phyloP scores from a whole-genome alignment of 2,329 filamentous ascomycete genomes.

The Xylaria sp. region DNA sequence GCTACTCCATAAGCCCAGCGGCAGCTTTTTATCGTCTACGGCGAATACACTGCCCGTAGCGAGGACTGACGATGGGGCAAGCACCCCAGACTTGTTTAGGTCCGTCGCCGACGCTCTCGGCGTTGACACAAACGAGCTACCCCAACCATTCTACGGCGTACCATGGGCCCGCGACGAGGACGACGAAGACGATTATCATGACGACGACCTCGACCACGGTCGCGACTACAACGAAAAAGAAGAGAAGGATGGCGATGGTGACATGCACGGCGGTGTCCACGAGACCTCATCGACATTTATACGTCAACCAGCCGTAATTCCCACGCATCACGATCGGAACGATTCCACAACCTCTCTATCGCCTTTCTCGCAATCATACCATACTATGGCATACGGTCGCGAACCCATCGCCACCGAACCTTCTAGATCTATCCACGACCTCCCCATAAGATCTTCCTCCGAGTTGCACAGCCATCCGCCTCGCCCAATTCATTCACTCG shows the following conservation, averaged over 20 bases:
- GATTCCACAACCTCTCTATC: constrained; percentile 19
- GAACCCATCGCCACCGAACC: constrained; percentile 4
- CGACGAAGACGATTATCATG: too few relatives aligned
- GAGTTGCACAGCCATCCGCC: not conserved
- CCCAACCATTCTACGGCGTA: constrained; percentile 44
- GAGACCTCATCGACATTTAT: constrained; percentile 18
- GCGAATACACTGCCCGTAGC: constrained; percentile 28
- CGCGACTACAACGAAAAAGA: not conserved
- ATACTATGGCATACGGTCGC: constrained; percentile 35
- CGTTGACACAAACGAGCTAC: constrained; percentile 37
- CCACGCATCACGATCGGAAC: constrained; percentile 14
- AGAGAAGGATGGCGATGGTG: not conserved
- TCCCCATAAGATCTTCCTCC: not conserved
- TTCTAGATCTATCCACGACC: not conserved
- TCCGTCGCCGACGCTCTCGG: constrained; percentile 40
- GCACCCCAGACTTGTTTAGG: constrained; percentile 31
- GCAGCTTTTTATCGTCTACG: constrained; percentile 26
- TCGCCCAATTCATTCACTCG: constrained; percentile 2
- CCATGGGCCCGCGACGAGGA: constrained; percentile 25
- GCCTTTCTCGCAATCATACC: constrained; percentile 37
- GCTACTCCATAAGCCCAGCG: constrained; percentile 26
- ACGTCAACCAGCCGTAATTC: constrained; percentile 5
- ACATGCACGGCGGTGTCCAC: constrained; percentile 9
- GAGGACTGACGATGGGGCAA: constrained; percentile 8
- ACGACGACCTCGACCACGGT: not conserved